Base-by-base conservation (phyloP, 2,329 filamentous ascomycete genomes). In the Penicillium corylophilum region DNA sequence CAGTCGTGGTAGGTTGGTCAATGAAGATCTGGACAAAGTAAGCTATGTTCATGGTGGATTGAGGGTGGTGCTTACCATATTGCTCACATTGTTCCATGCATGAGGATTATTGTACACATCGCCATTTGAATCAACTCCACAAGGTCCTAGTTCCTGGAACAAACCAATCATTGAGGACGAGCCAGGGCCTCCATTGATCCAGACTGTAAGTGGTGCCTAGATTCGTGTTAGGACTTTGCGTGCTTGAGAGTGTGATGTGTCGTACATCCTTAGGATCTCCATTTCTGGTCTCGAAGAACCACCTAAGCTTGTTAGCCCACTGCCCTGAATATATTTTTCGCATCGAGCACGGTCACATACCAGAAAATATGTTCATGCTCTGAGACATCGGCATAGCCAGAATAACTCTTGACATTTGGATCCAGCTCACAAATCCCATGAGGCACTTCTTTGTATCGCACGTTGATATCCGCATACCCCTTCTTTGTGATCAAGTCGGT, bases 131-230 rank as follows among this genome's bases (percentile, higher is more conserved):
- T 60, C 58, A 33, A 61, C 51, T 23, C 58, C 58, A 46, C 66
- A 70, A n/a, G 66, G 66, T 20, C 67, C 67, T 2, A 66, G 38
- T 43, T 70, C 67, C 53, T 70, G 67, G 51, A 70, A 69, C 18
- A 70, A 49, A 3, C 67, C 67, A 43, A 69, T 66, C 66, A 70
- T 69, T 7, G 65, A 68, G 16, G 64, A 67, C 15, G 62, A 67
- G 0, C 67, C 60, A 3, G 60, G 60, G 8, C 60, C 60, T 24
- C 60, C 60, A 35, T 63, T 63, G 38, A 63, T 60, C 61, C 61
- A 61, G 16, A 64, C 56, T 4, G 58, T 61, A 35, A 71, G 50
- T n/a, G 56, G 56, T 26, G 56, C 50, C 56, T 54, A 4, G 1
- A 33, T 38, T 15, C 9, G 8, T 38, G 16, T 38, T 3, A 38